A percentile compares a stretch with the other conserved stretches of the same genome.
These are phyloP conservation scores for Apodospora peruviana DNA, from an alignment of 495 filamentous ascomycete genomes.

Conservation along the genomic window DNA sequence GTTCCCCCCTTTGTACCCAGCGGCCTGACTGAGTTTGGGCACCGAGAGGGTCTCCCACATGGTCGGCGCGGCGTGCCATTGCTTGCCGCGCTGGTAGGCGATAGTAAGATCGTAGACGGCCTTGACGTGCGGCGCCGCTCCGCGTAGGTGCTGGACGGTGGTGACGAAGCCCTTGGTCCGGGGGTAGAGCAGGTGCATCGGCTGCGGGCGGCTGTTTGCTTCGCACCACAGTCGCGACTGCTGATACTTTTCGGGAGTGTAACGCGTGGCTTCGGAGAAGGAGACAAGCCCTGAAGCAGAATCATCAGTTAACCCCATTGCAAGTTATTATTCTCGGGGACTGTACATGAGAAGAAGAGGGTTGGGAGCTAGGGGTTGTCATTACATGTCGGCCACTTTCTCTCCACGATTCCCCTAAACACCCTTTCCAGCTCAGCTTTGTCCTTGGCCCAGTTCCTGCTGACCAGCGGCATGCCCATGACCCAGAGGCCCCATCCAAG, in stretches of 20 bases:
- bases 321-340: background rate
- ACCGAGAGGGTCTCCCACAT: conserved; percentile 47
- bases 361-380: background rate
- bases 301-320: background rate
- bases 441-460: conserved; percentile 50
- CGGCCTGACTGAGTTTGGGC: conserved; percentile 26
- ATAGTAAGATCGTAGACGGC: conserved; percentile 55
- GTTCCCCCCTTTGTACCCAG: conserved; percentile 1
- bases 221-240: conserved; percentile 45
- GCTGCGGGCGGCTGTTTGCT: conserved; percentile 37
- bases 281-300: conserved; percentile 48
- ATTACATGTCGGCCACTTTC: conserved; percentile 51
- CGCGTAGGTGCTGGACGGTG: conserved; percentile 47
- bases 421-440: conserved; percentile 47
- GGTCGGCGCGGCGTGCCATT: conserved; percentile 42
- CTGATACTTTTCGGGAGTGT: conserved; percentile 44
- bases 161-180: conserved; percentile 53
- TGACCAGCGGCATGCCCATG: conserved; percentile 56
- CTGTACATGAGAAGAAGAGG: background rate
- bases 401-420: conserved; percentile 41
- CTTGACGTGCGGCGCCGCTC: conserved; percentile 45
- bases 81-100: conserved; percentile 43
- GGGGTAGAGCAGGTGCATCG: conserved; percentile 50
- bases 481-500: conserved; percentile 57
- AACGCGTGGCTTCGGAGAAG: conserved; percentile 55